Conservation (phyloP, 2,329 filamentous ascomycete genomes). For the Cucurbitaria berberidis region DNA sequence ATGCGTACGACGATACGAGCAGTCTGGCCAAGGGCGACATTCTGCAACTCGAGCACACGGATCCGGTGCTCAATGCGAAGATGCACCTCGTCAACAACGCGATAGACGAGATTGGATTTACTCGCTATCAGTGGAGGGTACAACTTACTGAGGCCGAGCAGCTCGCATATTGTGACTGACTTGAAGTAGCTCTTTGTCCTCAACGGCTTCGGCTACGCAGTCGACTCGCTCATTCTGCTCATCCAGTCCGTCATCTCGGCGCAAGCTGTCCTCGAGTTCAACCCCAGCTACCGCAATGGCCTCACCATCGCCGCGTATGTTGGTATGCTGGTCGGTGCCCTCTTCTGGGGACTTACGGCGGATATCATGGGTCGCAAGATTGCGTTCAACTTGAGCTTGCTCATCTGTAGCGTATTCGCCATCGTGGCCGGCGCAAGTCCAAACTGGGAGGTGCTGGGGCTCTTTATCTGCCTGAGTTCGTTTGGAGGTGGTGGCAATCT, state of each 20-base stretch:
- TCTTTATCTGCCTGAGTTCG: constrained; percentile 67
- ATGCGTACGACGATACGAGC: constrained; percentile 12
- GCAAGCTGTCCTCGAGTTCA: constrained; percentile 65
- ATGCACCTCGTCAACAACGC: constrained; percentile 72
- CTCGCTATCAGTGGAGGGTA: constrained; percentile 59
- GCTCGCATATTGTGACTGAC: neutral
- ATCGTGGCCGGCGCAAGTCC: constrained; percentile 71
- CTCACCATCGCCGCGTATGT: constrained; percentile 68
- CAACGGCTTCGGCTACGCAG: constrained; percentile 67
- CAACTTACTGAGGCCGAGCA: neutral
- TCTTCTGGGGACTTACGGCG: constrained; percentile 72
- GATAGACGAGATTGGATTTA: constrained; percentile 52
- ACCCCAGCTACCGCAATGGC: constrained; percentile 60
- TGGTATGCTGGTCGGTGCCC: constrained; percentile 62
- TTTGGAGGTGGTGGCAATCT: constrained; percentile 71
- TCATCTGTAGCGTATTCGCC: constrained; percentile 66
- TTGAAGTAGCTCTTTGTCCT: constrained; percentile 57
- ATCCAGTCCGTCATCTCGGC: constrained; percentile 69
- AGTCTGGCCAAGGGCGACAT: constrained; percentile 56
- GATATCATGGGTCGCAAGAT: constrained; percentile 72
- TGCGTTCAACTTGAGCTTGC: constrained; percentile 71
- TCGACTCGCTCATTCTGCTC: constrained; percentile 62
- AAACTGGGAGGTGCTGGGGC: constrained; percentile 68
- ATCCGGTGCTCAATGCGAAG: constrained; percentile 68
- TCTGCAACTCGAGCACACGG: constrained; percentile 62